A percentile compares a stretch with the other conserved stretches of the same genome.
phyloP scores from a whole-genome alignment of 2,329 filamentous ascomycete genomes.

The Colletotrichum salicis region DNA sequence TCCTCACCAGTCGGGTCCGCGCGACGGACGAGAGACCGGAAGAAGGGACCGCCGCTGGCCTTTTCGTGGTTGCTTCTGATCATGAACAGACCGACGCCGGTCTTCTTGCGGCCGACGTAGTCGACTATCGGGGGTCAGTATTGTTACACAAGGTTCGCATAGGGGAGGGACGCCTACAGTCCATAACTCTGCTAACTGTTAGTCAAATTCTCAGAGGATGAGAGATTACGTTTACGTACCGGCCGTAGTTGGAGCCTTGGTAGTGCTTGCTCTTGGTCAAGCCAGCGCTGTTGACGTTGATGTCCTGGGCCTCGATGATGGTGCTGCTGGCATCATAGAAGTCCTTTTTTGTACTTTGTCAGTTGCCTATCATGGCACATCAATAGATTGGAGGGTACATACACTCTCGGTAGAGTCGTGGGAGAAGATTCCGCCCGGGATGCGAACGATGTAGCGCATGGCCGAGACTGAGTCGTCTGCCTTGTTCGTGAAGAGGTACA shows the following conservation, averaged over 20 bases:
- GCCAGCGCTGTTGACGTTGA: constrained; percentile 42
- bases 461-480: constrained; percentile 50
- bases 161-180: not conserved
- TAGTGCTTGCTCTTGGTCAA: constrained; percentile 54
- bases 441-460: constrained; percentile 50
- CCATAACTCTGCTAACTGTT: constrained; percentile 8
- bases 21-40: constrained; percentile 51
- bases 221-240: constrained; percentile 30
- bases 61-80: constrained; percentile 44
- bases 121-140: constrained; percentile 46
- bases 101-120: constrained; percentile 49
- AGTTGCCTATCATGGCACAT: not conserved
- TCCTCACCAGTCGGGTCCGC: constrained; percentile 49
- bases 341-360: constrained; percentile 32
- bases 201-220: not conserved
- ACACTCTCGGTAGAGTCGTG: constrained; percentile 40
- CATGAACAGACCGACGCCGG: constrained; percentile 49
- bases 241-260: constrained; percentile 50
- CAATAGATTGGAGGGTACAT: not conserved
- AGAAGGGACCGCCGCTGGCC: constrained; percentile 52
- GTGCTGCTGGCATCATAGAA: constrained; percentile 47
- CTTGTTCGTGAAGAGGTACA: constrained; percentile 57
- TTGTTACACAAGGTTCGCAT: constrained; percentile 34
- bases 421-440: constrained; percentile 44
- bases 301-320: constrained; percentile 47